Conservation (phyloP, 2,329 filamentous ascomycete genomes). For the Xylariaceae sp. region DNA sequence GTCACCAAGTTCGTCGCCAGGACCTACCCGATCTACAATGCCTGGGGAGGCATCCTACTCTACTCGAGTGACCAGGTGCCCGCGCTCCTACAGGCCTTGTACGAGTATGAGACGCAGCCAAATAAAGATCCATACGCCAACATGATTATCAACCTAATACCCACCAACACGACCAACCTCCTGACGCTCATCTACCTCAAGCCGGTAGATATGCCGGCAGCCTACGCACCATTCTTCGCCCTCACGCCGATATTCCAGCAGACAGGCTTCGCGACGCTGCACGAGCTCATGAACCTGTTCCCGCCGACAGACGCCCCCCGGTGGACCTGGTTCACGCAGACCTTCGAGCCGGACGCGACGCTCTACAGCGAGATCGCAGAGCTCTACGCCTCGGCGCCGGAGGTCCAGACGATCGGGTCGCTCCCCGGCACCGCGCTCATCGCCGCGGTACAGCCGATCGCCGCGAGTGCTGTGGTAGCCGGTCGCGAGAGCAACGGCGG, state of each 20-base stretch:
- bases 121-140: constrained; percentile 14
- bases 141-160: constrained; percentile 2
- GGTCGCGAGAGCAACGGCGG: constrained; percentile 1
- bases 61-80: constrained; percentile 7
- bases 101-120: constrained; percentile 6
- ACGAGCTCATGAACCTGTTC: constrained; percentile 6
- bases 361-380: constrained; percentile 1
- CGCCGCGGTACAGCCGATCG: constrained; percentile 7
- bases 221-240: constrained; percentile 7
- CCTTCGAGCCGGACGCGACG: constrained; percentile 3
- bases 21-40: constrained; percentile 1
- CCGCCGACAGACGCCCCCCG: neutral
- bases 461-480: neutral
- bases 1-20: constrained; percentile 3
- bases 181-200: constrained; percentile 11
- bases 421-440: constrained; percentile 4
- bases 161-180: neutral
- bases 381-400: constrained; percentile 3
- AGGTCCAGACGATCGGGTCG: neutral
- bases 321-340: constrained; percentile 8
- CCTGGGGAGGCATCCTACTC: constrained; percentile 5
- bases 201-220: constrained; percentile 7
- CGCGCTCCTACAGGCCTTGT: neutral
- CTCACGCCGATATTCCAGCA: constrained; percentile 3
- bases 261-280: constrained; percentile 7